Evolutionary conservation across 1,284 basidiomycete genomes (phyloP).

Genomic region (Stereum hirsutum): DNA sequence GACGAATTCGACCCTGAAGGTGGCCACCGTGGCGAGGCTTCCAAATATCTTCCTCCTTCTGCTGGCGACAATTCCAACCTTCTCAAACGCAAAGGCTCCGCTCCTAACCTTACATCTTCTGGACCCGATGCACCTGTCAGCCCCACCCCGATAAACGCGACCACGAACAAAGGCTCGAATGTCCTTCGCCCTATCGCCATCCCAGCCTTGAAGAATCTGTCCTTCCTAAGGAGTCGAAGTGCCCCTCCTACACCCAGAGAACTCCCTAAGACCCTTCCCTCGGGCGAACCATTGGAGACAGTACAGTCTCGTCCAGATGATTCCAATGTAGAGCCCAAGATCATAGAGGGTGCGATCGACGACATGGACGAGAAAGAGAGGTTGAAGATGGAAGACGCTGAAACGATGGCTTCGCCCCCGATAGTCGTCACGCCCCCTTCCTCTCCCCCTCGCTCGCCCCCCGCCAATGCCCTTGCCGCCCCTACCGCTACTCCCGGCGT

Average conservation of each 20-base stretch:
- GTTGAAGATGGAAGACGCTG: not conserved
- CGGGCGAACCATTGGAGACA: not conserved
- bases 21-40: constrained; percentile 41
- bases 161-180: constrained; percentile 11
- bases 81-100: constrained; percentile 20
- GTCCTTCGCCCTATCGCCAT: constrained; percentile 21
- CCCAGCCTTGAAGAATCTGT: constrained; percentile 35
- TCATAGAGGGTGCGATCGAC: not conserved
- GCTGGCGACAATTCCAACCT: too few species aligned
- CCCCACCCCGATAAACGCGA: constrained; percentile 2
- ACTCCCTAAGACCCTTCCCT: not conserved
- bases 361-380: not conserved
- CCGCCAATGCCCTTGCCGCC: not conserved
- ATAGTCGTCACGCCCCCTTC: constrained; percentile 5
- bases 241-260: constrained; percentile 43
- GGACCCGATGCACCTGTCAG: not conserved
- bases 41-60: constrained; percentile 45
- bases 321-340: constrained; percentile 9
- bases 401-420: not conserved
- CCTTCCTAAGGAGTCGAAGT: constrained; percentile 43
- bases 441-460: constrained; percentile 2
- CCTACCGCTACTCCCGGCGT: not conserved
- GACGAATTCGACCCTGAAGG: constrained; percentile 79
- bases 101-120: constrained; percentile 19
- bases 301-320: not conserved